phyloP scores from a whole-genome alignment of 1,139 yeast genomes.

The Yamadazyma spencermartinsiae region DNA sequence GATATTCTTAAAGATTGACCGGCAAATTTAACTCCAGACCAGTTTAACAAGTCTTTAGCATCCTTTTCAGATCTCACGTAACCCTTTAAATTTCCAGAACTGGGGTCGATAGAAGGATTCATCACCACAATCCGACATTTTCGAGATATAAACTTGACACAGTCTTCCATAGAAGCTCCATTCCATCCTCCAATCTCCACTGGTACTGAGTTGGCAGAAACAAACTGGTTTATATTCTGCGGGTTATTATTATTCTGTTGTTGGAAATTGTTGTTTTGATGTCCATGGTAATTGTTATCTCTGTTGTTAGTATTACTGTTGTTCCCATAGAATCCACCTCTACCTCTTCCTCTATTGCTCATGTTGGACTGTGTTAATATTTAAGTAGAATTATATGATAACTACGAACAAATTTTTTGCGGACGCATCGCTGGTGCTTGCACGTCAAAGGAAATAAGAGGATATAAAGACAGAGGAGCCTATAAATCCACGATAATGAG shows the following conservation, averaged over 20 bases:
- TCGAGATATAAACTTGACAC: constrained; percentile 67
- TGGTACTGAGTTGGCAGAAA: constrained; percentile 37
- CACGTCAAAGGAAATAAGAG: too few relatives aligned
- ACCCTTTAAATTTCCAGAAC: constrained; percentile 55
- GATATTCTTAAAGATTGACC: constrained; percentile 64
- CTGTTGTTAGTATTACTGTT: constrained; percentile 28
- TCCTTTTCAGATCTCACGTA: constrained; percentile 55
- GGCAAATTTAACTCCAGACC: constrained; percentile 81
- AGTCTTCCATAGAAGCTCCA: constrained; percentile 69
- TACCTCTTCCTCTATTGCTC: constrained; percentile 45
- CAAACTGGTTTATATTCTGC: constrained; percentile 33
- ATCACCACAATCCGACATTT: constrained; percentile 59
- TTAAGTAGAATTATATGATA: not conserved
- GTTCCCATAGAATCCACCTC: constrained; percentile 29
- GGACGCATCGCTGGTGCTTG: not conserved
- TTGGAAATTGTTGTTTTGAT: constrained; percentile 10
- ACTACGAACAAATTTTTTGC: not conserved
- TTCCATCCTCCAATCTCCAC: constrained; percentile 81
- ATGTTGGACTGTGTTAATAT: constrained; percentile 17
- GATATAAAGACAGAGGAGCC: too few relatives aligned
- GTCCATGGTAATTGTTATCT: constrained; percentile 34
- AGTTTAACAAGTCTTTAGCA: constrained; percentile 57
- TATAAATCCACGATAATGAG: too few relatives aligned
- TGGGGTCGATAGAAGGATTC: constrained; percentile 44
- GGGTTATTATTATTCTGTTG: constrained; percentile 19